Evolutionary conservation across 1,284 basidiomycete species (phyloP).

Genomic region (Abortiporus biennis): DNA sequence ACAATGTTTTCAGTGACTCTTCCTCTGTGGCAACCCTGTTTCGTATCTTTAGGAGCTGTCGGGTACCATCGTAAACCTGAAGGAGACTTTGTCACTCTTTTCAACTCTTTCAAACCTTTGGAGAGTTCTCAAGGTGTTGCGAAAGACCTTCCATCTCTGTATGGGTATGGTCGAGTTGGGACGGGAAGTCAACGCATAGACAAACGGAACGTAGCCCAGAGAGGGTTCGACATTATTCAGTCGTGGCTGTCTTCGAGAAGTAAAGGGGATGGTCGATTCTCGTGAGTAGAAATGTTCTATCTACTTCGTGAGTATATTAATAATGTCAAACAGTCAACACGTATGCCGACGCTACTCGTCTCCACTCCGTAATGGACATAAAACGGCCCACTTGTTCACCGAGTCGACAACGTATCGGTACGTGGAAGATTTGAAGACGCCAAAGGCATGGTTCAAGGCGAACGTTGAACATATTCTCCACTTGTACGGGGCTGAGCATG

Average conservation of each 20-base stretch:
- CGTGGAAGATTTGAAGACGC: conserved; percentile 50
- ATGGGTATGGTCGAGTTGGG: conserved; percentile 48
- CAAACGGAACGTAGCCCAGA: conserved; percentile 46
- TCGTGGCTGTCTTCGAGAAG: conserved; percentile 37
- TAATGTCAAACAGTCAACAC: conserved; percentile 29
- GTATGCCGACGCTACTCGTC: conserved; percentile 52
- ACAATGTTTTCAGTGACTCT: conserved; percentile 44
- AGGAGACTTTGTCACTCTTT: conserved; percentile 63
- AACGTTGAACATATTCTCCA: conserved; percentile 61
- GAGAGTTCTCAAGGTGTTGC: conserved; percentile 28
- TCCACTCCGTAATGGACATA: conserved; percentile 56
- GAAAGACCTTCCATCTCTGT: conserved; percentile 39
- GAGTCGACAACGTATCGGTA: conserved; percentile 67
- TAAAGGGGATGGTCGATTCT: conserved; percentile 23
- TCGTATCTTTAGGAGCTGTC: conserved; percentile 58
- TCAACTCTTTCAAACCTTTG: conserved; percentile 55
- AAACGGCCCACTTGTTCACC: conserved; percentile 57
- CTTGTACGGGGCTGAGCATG: conserved; percentile 46
- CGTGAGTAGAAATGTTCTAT: conserved; percentile 23
- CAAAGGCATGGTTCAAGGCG: conserved; percentile 66
- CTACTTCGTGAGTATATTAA: conserved; percentile 9
- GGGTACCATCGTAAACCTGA: conserved; percentile 61
- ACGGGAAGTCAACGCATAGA: conserved; percentile 41
- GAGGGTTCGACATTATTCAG: conserved; percentile 50
- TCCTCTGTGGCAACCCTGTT: conserved; percentile 64